Percentiles rank a stretch among this genome's conserved stretches.
Conservation (phyloP, 352 stramenopile genomes). For the Phytophthora pinifolia region DNA sequence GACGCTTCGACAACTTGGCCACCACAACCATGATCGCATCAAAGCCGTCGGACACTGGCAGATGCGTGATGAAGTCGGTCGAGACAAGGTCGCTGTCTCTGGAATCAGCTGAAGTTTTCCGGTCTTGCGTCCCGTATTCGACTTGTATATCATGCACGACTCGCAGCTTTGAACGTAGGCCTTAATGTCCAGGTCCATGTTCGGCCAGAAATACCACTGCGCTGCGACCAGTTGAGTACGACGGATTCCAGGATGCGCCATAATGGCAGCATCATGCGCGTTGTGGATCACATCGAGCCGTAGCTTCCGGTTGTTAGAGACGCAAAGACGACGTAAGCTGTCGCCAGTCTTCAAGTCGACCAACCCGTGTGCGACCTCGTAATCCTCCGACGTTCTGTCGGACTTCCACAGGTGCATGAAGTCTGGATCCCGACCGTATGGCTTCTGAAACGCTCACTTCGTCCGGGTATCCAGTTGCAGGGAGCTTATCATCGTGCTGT, state of each 20-base stretch:
- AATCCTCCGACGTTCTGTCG: background rate
- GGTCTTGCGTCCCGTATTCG: constrained; percentile 13
- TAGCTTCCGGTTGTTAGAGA: constrained; percentile 14
- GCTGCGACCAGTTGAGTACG: constrained; percentile 2
- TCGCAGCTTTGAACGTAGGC: constrained; percentile 26
- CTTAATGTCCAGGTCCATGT: constrained; percentile 1
- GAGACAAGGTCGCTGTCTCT: constrained; percentile 14
- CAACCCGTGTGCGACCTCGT: constrained; percentile 2
- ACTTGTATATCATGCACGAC: constrained; percentile 27
- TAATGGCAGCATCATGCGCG: constrained; percentile 13
- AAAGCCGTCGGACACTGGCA: too few species aligned
- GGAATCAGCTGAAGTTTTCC: constrained; percentile 25
- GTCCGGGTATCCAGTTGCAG: background rate
- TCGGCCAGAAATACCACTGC: constrained; percentile 6
- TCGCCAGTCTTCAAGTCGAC: constrained; percentile 9
- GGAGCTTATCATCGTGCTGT: background rate
- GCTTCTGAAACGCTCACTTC: constrained; percentile 4
- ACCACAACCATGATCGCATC: constrained; percentile 5
- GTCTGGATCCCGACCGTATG: background rate
- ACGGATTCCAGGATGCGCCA: constrained; percentile 4
- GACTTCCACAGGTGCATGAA: constrained; percentile 4
- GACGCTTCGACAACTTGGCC: constrained; percentile 27
- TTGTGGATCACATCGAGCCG: background rate
- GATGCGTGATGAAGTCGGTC: constrained; percentile 24
- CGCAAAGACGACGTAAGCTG: constrained; percentile 5